Evolutionary conservation across 768 basidiomycete genomes (phyloP), one percentile per base, ranked within the genome.

Genomic region (Boletus patriciae): DNA sequence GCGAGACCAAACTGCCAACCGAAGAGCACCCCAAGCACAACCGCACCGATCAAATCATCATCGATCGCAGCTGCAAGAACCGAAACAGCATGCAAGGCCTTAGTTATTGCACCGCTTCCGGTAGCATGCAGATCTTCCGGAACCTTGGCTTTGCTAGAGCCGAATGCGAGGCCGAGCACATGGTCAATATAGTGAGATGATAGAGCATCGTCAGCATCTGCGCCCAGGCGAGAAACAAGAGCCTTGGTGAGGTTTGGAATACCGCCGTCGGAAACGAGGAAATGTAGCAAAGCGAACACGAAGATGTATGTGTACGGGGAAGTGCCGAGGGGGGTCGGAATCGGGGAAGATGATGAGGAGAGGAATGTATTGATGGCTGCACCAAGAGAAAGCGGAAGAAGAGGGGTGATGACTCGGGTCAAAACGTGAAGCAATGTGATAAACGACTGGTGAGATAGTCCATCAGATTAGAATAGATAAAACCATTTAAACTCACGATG

Each of bases 201-300:
- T 74, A 56, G 60, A 82, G 83, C 83, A 64, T 87, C 76, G 67
- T 95, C 92, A 0, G 90, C 91, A 69, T 85, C 90, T 72, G 93
- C 92, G 82, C 93, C 89, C 42, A 98, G 88, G 2, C 93, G 91
- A 3, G 87, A 82, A 90, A 92, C 95, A 3, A 93, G 77, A 31
- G 80, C 80, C 69, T 85, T 83, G 44, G 83, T 82, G 46, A 92
- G 72, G 34, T 87, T 89, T 23, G 80, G 73, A 23, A 96, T 73
- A 25, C 93, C 93, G 23, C 89, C 90, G 51, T 81, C 82, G 27
- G 90, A 86, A 71, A 90, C 83, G 31, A 94, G 70, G 71, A 91
- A 89, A 21, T 87, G 82, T 50, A 95, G 66, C 23, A 74, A 76
- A 31, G 86, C 83, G 62, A 93, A 96, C 9, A 76, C 73, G 31